Conservation (phyloP, 495 filamentous ascomycete genomes). For the Corynascus novoguineensis region DNA sequence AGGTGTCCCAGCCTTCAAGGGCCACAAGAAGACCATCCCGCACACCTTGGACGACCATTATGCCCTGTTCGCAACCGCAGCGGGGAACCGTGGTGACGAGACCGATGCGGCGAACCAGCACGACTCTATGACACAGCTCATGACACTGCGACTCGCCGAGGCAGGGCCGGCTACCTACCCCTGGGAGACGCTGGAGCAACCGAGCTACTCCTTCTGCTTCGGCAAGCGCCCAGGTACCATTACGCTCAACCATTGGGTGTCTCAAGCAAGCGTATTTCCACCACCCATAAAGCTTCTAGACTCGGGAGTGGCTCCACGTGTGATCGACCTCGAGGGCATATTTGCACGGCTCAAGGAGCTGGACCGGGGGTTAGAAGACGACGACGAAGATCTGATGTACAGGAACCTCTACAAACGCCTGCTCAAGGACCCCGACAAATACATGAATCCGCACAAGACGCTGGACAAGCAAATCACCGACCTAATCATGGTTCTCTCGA, state of each 20-base stretch:
- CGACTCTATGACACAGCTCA: slow-evolving; percentile 46
- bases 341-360: slow-evolving; percentile 52
- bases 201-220: slow-evolving; percentile 56
- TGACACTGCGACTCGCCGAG: slow-evolving; percentile 39
- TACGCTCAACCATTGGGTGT: slow-evolving; percentile 55
- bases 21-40: slow-evolving; percentile 41
- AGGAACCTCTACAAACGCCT: slow-evolving; percentile 47
- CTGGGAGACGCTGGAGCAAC: slow-evolving; percentile 63
- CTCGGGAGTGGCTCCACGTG: slow-evolving; percentile 46
- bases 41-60: slow-evolving; percentile 48
- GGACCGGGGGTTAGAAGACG: slow-evolving; percentile 52
- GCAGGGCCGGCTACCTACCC: slow-evolving; percentile 39
- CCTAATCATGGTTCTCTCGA: slow-evolving; percentile 57
- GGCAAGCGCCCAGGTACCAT: slow-evolving; percentile 54
- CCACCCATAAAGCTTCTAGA: slow-evolving; percentile 46
- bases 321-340: slow-evolving; percentile 47
- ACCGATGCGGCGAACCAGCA: slow-evolving; percentile 42
- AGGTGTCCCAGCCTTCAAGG: slow-evolving; percentile 44
- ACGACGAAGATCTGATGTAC: slow-evolving; percentile 51
- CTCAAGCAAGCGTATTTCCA: slow-evolving; percentile 44
- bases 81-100: slow-evolving; percentile 42
- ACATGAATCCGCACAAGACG: slow-evolving; percentile 45
- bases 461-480: slow-evolving; percentile 64
- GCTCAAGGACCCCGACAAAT: slow-evolving; percentile 48
- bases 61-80: slow-evolving; percentile 43